Percentiles rank a stretch among this genome's conserved stretches.
Conservation (phyloP, 306 rosid species). For the Adenanthera pavonina region DNA sequence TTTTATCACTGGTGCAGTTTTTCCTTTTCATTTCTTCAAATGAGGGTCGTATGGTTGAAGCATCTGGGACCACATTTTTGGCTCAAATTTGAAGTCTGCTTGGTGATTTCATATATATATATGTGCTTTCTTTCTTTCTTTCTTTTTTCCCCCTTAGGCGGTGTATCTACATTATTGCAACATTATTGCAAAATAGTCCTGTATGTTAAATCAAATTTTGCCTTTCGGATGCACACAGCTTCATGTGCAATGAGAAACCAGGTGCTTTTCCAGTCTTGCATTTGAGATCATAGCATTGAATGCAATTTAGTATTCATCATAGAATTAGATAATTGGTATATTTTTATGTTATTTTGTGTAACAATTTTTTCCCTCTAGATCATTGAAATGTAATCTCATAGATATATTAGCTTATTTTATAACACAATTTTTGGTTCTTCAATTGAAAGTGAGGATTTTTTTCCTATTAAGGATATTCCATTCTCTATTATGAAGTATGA, state of each 20-base stretch:
- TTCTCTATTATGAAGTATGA: neutral
- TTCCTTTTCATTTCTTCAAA: conserved; percentile 44
- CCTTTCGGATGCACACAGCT: no score
- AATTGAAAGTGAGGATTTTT: conserved; percentile 22
- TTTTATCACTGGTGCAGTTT: conserved; percentile 40
- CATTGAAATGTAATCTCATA: conserved; percentile 38
- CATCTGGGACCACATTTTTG: conserved; percentile 49
- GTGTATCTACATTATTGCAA: conserved; percentile 75
- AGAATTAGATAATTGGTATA: conserved; percentile 47
- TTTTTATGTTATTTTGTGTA: conserved; percentile 52
- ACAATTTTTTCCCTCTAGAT: conserved; percentile 37
- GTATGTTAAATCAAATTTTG: no score
- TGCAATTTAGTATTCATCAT: conserved; percentile 39
- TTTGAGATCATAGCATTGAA: conserved; percentile 38
- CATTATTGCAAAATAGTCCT: no score
- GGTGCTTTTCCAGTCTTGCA: conserved; percentile 35
- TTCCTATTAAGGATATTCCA: neutral
- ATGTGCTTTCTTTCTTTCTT: neutral
- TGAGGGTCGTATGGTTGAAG: conserved; percentile 49
- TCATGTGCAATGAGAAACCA: no score
- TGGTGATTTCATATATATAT: conserved; percentile 50
- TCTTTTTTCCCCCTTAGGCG: neutral
- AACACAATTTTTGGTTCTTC: neutral
- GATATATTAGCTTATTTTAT: conserved; percentile 5
- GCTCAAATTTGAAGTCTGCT: conserved; percentile 48